Base-by-base conservation (phyloP, 2,329 filamentous ascomycete species). In the Fusarium longipes region DNA sequence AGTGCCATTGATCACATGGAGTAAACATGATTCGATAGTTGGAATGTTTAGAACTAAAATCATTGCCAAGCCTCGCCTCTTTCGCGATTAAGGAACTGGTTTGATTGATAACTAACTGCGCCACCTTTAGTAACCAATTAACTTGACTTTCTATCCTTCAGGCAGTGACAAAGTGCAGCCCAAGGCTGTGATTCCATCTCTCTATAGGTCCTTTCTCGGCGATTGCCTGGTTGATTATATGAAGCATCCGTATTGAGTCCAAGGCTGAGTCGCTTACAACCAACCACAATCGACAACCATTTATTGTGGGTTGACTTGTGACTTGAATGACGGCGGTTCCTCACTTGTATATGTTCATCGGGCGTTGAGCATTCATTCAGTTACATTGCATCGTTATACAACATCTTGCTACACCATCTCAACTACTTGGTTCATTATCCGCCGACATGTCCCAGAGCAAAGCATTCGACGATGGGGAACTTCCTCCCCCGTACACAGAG, bases 401-500 rank as follows among this genome's bases (percentile, higher is more conserved):
- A 65, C 24, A 22, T 15, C 18, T 38, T 42, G 20, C 20, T 27
- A 20, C 25, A 48, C n/a, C n/a, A n/a, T 24, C 11, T 32, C 10
- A 6, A 18, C 44, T 22, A 30, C 49, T 68, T 61, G 49, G 49
- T 49, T 48, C 24, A 27, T 36, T 20, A 18, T 15, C 35, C 30
- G 53, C 18, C 57, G 50, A 5, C 44, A 70, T 70, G 68, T 59
- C 68, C 6, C 63, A 61, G 35, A 20, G 51, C 12, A 38, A 68
- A 18, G 20, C n/a, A n/a, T 63, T 68, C 17, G 25, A 45, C 3
- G 51, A 63, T 6, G 63, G 71, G 33, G 71, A 74, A 10, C 54
- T 70, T n/a, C 72, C 72, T 36, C 72, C 72, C 22, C 72, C 72
- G 9, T 74, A 74, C 33, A 59, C 62, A 27, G 53, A 66, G 48